Evolutionary conservation across 257 asterid genomes (phyloP).

Genomic region (Solanum gracilifrons): DNA sequence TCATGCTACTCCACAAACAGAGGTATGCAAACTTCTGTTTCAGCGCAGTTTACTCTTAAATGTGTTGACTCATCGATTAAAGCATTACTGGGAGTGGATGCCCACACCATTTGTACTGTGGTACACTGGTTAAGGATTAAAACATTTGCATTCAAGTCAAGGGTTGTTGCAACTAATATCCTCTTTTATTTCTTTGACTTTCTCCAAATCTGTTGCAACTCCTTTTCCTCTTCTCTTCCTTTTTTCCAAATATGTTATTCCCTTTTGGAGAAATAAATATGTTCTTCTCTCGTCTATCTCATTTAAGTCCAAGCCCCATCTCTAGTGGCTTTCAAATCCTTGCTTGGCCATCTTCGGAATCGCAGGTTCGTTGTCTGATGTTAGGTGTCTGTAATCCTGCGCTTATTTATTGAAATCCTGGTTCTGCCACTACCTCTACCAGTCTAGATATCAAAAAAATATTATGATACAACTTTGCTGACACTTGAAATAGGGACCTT

Average conservation of each 20-base stretch:
- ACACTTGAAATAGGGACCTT: background rate
- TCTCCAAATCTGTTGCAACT: background rate
- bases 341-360: background rate
- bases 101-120: background rate
- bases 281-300: background rate
- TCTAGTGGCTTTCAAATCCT: background rate
- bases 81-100: background rate
- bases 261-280: background rate
- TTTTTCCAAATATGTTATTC: background rate
- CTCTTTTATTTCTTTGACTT: background rate
- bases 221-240: background rate
- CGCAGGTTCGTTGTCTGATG: background rate
- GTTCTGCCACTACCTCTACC: background rate
- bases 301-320: background rate
- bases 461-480: background rate
- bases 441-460: background rate
- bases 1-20: slow-evolving; percentile 30
- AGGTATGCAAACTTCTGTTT: slow-evolving; percentile 27
- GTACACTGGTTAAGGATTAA: background rate
- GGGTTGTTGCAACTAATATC: background rate
- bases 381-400: background rate
- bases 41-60: background rate
- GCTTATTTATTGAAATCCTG: background rate
- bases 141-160: background rate
- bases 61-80: background rate